Conservation (phyloP, 805 yeast genomes). For the Ogataea henricii region DNA sequence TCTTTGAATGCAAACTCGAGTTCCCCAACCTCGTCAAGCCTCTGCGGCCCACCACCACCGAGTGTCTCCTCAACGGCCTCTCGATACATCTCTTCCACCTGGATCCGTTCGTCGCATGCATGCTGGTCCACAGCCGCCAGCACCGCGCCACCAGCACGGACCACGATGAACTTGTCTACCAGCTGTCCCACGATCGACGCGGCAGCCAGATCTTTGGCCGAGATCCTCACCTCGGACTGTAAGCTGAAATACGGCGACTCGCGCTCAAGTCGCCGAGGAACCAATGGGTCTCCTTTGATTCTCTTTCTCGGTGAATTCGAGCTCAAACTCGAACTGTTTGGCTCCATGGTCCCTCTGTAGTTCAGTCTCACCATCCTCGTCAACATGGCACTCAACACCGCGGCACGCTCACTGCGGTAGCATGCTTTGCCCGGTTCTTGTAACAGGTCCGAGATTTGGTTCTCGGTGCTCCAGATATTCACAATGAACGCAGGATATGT, state of each 20-base stretch:
- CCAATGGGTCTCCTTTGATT: background rate
- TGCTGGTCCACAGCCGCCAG: slow-evolving; percentile 71
- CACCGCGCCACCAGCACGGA: slow-evolving; percentile 25
- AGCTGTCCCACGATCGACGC: slow-evolving; percentile 55
- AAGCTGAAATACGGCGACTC: slow-evolving; percentile 21
- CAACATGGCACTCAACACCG: slow-evolving; percentile 35
- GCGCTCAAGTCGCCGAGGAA: background rate
- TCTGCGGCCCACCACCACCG: background rate
- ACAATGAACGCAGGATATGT: slow-evolving; percentile 38
- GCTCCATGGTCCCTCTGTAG: background rate
- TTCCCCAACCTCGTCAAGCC: background rate
- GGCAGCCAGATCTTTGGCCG: slow-evolving; percentile 23
- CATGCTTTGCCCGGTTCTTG: slow-evolving; percentile 44
- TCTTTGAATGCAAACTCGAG: slow-evolving; percentile 27
- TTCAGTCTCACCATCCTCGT: slow-evolving; percentile 32
- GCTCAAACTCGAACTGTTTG: no score
- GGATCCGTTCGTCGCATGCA: slow-evolving; percentile 78
- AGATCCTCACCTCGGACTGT: slow-evolving; percentile 16
- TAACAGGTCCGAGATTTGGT: slow-evolving; percentile 36
- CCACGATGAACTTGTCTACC: slow-evolving; percentile 63
- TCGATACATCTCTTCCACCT: slow-evolving; percentile 52
- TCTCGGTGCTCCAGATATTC: background rate
- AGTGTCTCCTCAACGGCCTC: slow-evolving; percentile 36
- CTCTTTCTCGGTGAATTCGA: background rate
- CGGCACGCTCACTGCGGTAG: slow-evolving; percentile 27